Conservation (phyloP, 352 stramenopile genomes). For the Phytophthora hibernalis region DNA sequence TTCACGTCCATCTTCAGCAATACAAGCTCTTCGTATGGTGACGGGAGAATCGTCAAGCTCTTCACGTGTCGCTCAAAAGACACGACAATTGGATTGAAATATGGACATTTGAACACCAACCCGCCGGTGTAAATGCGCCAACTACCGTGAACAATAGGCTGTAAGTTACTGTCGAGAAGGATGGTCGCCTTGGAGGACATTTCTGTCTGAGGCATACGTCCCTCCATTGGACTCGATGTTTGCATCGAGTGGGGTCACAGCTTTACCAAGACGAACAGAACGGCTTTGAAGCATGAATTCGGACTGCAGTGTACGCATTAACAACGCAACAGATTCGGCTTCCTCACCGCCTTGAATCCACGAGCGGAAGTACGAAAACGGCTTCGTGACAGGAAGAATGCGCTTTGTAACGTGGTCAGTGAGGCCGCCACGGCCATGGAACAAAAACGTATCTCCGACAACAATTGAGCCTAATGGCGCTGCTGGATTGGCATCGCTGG, state of each 20-base stretch:
- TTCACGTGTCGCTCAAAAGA: conserved; percentile 66
- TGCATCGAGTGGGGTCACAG: conserved; percentile 44
- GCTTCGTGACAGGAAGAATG: conserved; percentile 56
- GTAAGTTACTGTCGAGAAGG: conserved; percentile 54
- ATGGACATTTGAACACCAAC: conserved; percentile 63
- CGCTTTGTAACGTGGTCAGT: not conserved
- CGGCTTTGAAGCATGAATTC: conserved; percentile 73
- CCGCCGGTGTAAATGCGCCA: conserved; percentile 65
- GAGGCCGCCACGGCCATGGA: conserved; percentile 13
- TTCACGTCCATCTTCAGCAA: conserved; percentile 67
- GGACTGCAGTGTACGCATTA: conserved; percentile 58
- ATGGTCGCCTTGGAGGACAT: conserved; percentile 48
- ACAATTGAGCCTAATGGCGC: conserved; percentile 53
- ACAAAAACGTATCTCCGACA: conserved; percentile 69
- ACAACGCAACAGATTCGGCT: conserved; percentile 44
- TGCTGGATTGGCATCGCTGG: conserved; percentile 29
- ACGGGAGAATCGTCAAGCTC: conserved; percentile 58
- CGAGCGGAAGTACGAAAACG: conserved; percentile 69
- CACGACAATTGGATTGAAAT: conserved; percentile 69
- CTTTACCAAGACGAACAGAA: conserved; percentile 53
- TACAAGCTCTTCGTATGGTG: conserved; percentile 69
- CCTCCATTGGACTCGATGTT: conserved; percentile 13
- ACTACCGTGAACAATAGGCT: conserved; percentile 51
- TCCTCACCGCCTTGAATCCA: conserved; percentile 65
- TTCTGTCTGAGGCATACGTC: not conserved